A percentile compares a stretch with the other conserved stretches of the same genome.
phyloP scores from a whole-genome alignment of 164 flowering plant genomes.

The Cinnamomum micranthum region DNA sequence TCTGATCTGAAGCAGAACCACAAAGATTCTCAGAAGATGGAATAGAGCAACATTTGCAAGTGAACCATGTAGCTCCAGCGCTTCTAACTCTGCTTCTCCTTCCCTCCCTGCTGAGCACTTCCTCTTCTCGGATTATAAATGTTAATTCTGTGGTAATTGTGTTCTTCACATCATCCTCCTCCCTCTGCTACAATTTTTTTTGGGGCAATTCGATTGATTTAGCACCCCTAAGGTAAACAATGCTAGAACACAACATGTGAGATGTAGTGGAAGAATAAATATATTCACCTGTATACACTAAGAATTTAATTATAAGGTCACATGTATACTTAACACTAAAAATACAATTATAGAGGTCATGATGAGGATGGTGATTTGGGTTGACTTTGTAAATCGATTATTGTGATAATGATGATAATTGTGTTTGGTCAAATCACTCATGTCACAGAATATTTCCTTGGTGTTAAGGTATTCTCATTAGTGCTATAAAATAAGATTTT shows the following conservation, averaged over 20 bases:
- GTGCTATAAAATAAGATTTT: constrained; percentile 3
- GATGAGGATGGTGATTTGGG: neutral
- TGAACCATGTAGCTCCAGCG: constrained; percentile 36
- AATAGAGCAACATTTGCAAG: constrained; percentile 32
- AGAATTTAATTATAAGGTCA: too few relatives aligned
- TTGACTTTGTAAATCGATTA: neutral
- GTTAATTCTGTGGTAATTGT: constrained; percentile 33
- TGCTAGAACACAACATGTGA: too few relatives aligned
- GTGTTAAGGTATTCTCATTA: neutral
- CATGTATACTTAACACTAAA: too few relatives aligned
- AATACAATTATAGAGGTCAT: too few relatives aligned
- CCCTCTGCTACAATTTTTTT: too few relatives aligned
- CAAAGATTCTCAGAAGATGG: constrained; percentile 28
- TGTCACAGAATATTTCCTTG: neutral
- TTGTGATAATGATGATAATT: neutral
- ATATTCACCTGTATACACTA: too few relatives aligned
- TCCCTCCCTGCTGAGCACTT: constrained; percentile 27
- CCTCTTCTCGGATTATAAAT: constrained; percentile 30
- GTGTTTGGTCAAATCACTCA: constrained; percentile 1
- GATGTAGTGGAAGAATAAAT: too few relatives aligned
- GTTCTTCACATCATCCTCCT: neutral
- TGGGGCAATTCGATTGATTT: too few relatives aligned
- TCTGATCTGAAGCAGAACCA: constrained; percentile 16
- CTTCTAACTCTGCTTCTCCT: constrained; percentile 27
- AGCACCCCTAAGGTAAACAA: neutral